Evolutionary conservation across 129 eudicot species (phyloP).

Genomic region (Flaveria sonorensis): DNA sequence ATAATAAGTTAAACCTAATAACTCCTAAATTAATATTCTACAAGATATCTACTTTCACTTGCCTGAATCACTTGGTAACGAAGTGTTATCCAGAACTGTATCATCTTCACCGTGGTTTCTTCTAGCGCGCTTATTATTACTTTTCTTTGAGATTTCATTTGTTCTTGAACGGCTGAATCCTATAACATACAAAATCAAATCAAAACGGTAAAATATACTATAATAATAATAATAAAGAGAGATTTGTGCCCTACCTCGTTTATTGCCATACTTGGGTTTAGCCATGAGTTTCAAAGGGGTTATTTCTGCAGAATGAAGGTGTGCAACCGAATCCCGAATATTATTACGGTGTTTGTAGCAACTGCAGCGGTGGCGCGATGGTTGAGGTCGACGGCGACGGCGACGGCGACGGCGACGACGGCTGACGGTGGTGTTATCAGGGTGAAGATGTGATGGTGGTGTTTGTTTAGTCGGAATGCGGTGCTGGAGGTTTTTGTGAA

Average conservation of each 20-base stretch:
- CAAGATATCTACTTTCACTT: neutral
- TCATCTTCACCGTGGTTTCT: constrained; percentile 23
- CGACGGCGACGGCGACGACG: too few species aligned
- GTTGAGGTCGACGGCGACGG: too few species aligned
- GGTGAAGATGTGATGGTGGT: too few species aligned
- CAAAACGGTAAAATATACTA: neutral
- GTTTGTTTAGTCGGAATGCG: too few species aligned
- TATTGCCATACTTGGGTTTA: constrained; percentile 16
- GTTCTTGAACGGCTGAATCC: neutral
- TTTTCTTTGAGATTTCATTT: neutral
- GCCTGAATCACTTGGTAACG: constrained; percentile 44
- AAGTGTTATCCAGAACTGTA: constrained; percentile 21
- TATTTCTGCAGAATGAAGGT: neutral
- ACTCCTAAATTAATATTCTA: neutral
- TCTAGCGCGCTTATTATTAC: constrained; percentile 31
- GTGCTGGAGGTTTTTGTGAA: too few species aligned
- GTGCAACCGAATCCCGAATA: too few species aligned
- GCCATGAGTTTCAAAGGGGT: constrained; percentile 14
- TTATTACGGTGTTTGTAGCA: too few species aligned
- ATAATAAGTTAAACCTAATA: neutral
- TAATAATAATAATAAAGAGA: neutral
- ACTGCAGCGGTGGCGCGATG: too few species aligned
- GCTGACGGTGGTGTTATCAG: too few species aligned
- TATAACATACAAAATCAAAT: neutral
- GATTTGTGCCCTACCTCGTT: constrained; percentile 13